Base-by-base conservation (phyloP, 2,329 filamentous ascomycete genomes). In the Ophiostoma tasmaniense region DNA sequence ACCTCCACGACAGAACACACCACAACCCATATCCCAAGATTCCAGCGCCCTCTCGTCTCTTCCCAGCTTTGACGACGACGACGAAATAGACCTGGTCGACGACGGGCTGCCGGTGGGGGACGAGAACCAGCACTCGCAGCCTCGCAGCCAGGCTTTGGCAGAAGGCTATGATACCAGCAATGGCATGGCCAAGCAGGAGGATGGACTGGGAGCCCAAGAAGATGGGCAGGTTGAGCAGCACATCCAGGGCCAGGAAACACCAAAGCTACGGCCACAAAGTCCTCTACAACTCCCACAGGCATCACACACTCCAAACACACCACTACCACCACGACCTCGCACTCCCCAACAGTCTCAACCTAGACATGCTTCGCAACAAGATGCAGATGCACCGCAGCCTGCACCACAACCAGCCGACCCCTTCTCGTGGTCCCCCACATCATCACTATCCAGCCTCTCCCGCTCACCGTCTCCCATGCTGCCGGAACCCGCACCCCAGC, bases 11-110 rank as follows among this genome's bases (percentile, higher is more conserved):
- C 39, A 17, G 17, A 42, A 7, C 25, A 55, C 50, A 25, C 50
- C 45, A 14, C 59, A 25, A 20, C 20, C 20, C 17, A n/a, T 39
- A 8, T 37, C 61, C 1, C 30, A 64, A 22, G 61, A 64, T 33
- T 64, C 61, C 4, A 64, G 61, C 61, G 14, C 33, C 5, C 33
- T 64, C 20, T 64, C 61, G 17, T 42, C 28, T 10, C 55, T n/a
- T 14, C 30, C 17, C 22, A 8, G 33, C 30, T 64, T 64, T 45
- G 14, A 69, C 8, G 61, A 59, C 1, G 71, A 70, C n/a, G 72
- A 71, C 50, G 72, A 73, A 28, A 69, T 73, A 22, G 70, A 73
- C 52, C 66, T 73, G 1, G 64, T 73, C 3, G 33, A 11, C 33
- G 69, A 69, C 14, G 64, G 35, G 6, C 1, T 66, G 2, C 55